Conservation (phyloP, 108 stramenopile genomes). For the Cyclotella distinguenda region DNA sequence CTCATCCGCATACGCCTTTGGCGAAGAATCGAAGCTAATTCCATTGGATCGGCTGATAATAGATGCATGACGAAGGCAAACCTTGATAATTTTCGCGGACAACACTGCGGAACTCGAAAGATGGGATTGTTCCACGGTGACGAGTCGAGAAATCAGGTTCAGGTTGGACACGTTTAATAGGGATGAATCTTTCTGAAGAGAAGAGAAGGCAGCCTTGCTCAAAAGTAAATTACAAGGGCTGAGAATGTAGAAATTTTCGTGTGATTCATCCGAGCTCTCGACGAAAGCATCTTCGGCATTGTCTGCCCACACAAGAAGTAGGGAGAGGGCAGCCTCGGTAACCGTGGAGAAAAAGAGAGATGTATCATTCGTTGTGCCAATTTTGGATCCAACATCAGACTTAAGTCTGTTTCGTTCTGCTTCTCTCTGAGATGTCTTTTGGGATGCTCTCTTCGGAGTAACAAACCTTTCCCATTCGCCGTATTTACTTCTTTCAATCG, state of each 20-base stretch:
- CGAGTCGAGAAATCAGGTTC: constrained; percentile 36
- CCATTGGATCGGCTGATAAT: background rate
- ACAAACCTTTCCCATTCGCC: constrained; percentile 39
- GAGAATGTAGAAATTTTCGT: constrained; percentile 5
- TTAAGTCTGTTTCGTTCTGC: background rate
- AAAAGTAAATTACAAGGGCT: constrained; percentile 32
- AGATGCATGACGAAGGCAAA: constrained; percentile 29
- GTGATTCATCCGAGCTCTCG: background rate
- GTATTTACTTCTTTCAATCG: constrained; percentile 22
- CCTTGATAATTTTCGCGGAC: constrained; percentile 37
- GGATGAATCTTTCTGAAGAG: background rate
- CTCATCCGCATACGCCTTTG: constrained; percentile 23
- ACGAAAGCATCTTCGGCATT: constrained; percentile 23
- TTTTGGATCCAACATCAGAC: background rate
- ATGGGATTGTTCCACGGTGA: constrained; percentile 1
- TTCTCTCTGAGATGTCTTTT: constrained; percentile 15
- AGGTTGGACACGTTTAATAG: constrained; percentile 29
- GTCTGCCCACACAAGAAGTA: constrained; percentile 32
- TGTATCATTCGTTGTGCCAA: background rate
- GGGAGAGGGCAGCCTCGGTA: constrained; percentile 21
- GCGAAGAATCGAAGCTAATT: constrained; percentile 11
- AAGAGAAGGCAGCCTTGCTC: constrained; percentile 27
- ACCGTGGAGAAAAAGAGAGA: constrained; percentile 1
- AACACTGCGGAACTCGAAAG: constrained; percentile 19
- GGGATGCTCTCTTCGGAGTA: constrained; percentile 41